Evolutionary conservation across 1,139 yeast genomes (phyloP).

Genomic region (Diutina siamensis): DNA sequence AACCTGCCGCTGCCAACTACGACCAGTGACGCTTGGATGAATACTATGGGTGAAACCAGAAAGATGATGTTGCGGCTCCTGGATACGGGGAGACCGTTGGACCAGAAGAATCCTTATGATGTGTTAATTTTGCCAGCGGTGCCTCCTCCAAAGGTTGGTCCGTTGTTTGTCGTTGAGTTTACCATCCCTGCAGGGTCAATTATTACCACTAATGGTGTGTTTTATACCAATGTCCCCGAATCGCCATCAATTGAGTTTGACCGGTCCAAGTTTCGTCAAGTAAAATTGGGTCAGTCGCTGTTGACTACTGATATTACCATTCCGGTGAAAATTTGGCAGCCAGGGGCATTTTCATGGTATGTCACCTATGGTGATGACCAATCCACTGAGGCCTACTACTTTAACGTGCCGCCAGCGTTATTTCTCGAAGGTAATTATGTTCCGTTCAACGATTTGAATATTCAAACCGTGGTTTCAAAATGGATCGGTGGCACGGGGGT

Average conservation of each 20-base stretch:
- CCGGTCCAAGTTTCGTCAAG: background rate
- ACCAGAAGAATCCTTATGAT: conserved; percentile 38
- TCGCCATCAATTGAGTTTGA: background rate
- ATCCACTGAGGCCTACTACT: conserved; percentile 49
- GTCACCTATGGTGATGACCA: conserved; percentile 33
- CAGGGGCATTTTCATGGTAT: conserved; percentile 74
- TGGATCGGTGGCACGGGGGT: conserved; percentile 63
- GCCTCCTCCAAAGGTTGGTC: background rate
- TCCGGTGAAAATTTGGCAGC: conserved; percentile 13
- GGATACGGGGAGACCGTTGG: conserved; percentile 47
- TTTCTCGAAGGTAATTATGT: conserved; percentile 42
- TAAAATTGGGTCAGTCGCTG: background rate
- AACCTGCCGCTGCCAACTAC: background rate
- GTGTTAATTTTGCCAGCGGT: conserved; percentile 55
- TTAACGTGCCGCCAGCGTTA: conserved; percentile 74
- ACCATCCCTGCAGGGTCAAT: background rate
- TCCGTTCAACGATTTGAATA: conserved; percentile 69
- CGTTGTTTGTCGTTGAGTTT: background rate
- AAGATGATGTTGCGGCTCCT: conserved; percentile 39
- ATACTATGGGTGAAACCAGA: background rate
- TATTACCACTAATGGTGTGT: background rate
- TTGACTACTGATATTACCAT: background rate
- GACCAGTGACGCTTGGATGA: background rate
- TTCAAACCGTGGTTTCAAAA: conserved; percentile 82
- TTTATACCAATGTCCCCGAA: conserved; percentile 1